Evolutionary conservation across 345 rosid species (phyloP).

Genomic region (Aquilaria sinensis): DNA sequence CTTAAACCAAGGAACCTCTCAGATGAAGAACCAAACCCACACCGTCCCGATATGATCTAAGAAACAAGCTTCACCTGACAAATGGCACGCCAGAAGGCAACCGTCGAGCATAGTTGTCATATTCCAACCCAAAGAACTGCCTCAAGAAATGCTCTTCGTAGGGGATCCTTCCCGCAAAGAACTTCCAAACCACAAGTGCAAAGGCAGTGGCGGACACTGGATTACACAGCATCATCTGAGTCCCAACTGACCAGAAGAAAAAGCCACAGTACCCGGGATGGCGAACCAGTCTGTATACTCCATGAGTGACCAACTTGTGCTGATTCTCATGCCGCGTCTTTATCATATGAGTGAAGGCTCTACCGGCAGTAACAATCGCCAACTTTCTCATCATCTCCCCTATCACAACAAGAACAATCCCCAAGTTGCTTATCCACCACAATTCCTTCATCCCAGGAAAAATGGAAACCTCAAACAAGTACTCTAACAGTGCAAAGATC

Average conservation of each 20-base stretch:
- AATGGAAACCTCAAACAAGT: constrained; percentile 30
- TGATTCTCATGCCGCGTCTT: constrained; percentile 43
- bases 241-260: constrained; percentile 62
- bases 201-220: constrained; percentile 51
- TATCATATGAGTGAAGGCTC: constrained; percentile 63
- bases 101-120: constrained; percentile 42
- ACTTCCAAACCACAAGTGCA: constrained; percentile 56
- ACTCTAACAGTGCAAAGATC: constrained; percentile 47
- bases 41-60: too few relatives aligned
- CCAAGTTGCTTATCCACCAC: constrained; percentile 57
- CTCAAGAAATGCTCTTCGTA: constrained; percentile 63
- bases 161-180: constrained; percentile 52
- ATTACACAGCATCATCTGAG: constrained; percentile 76
- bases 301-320: constrained; percentile 53
- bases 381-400: constrained; percentile 58
- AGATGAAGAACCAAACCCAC: too few relatives aligned
- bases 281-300: constrained; percentile 47
- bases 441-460: constrained; percentile 54
- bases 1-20: too few relatives aligned
- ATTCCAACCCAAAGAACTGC: constrained; percentile 51
- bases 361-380: constrained; percentile 68
- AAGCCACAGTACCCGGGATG: constrained; percentile 73
- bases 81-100: constrained; percentile 69
- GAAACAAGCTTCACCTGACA: constrained; percentile 32
- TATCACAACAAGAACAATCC: constrained; percentile 38